These are phyloP conservation scores for Wallacemonas sp. DNA, from an alignment of 208 protist species.

Conservation along the genomic window DNA sequence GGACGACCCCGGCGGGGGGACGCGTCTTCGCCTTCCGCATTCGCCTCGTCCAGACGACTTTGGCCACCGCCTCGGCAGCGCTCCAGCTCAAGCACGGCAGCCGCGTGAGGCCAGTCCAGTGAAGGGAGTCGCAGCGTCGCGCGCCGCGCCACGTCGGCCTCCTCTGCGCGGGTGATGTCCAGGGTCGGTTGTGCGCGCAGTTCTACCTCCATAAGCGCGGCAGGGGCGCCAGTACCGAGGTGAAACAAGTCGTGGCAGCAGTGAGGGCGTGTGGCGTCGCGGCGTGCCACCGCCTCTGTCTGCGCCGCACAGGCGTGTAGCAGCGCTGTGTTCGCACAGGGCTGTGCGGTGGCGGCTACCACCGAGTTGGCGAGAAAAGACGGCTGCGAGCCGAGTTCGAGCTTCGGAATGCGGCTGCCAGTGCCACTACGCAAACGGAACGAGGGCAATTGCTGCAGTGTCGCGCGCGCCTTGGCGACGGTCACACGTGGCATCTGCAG, in stretches of 20 bases:
- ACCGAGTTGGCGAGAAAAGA: slow-evolving; percentile 19
- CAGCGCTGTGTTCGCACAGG: slow-evolving; percentile 37
- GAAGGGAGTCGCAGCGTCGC: not conserved
- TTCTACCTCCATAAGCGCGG: slow-evolving; percentile 5
- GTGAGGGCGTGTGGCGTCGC: not conserved
- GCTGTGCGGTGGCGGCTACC: slow-evolving; percentile 15
- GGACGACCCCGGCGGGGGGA: slow-evolving; percentile 11
- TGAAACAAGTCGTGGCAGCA: not conserved
- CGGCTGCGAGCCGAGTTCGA: slow-evolving; percentile 20
- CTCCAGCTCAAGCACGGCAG: not conserved
- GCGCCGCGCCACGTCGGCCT: slow-evolving; percentile 6
- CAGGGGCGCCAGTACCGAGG: not conserved
- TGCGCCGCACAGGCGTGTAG: slow-evolving; percentile 29
- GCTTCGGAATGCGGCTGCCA: slow-evolving; percentile 27
- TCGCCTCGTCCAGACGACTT: not conserved
- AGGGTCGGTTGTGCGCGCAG: slow-evolving; percentile 7
- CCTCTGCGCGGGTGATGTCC: slow-evolving; percentile 5
- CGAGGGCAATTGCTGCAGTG: slow-evolving; percentile 35
- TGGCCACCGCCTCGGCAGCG: not conserved
- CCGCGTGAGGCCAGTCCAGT: slow-evolving; percentile 7
- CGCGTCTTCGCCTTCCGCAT: slow-evolving; percentile 5
- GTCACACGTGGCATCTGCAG: slow-evolving; percentile 28
- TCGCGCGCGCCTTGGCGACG: slow-evolving; percentile 23
- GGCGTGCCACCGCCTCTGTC: slow-evolving; percentile 6
- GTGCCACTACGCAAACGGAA: slow-evolving; percentile 25